Base-by-base conservation (phyloP, 2,329 filamentous ascomycete species). In the Plectosphaerella sp. region DNA sequence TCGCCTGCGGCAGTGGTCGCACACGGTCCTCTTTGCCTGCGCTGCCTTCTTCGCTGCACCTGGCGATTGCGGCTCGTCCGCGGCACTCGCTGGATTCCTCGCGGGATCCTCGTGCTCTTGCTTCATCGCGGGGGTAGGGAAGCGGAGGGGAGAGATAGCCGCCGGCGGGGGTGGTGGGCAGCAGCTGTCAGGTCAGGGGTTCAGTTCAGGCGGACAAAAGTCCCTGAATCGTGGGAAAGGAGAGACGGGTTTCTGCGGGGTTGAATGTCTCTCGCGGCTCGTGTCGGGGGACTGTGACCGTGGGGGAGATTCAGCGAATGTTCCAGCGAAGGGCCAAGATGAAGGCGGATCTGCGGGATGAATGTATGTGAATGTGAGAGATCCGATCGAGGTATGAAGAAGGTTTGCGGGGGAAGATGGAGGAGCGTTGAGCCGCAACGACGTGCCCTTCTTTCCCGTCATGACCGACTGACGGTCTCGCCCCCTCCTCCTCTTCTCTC, bases 1-100 rank as follows among this genome's bases (percentile, higher is more conserved):
- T 57, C 72, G 64, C 57, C 70, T 62, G 50, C 73, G 68, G 59
- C 73, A 76, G 56, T 75, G 71, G 54, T 76, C 73, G 59, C 73
- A 76, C 35, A 75, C 72, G 28, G 67, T 74, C 37, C 72, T 66
- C 54, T 66, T 69, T 24, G 58, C 42, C 42, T 53, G 53, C 28
- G 56, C 52, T 49, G 50, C 50, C 47, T 55, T 51, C 51, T 35
- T 54, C 49, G 33, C 49, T 36, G 48, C 41, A 46, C 35, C 55
- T 5, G 56, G 56, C 37, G 53, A 57, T 35, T 20, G 25, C 18
- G 24, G 36, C 48, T 57, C 55, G 33, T 54, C 50, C 52, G 49
- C 41, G 24, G 55, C 52, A 47, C 54, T 58, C 54, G 54, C 50
- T 37, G 50, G 24, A 55, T 58, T 52, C 50, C 49, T 58, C 48